These are phyloP conservation scores for Verticillium alfalfae DNA, from an alignment of 2,329 filamentous ascomycete species.

Conservation along the genomic window DNA sequence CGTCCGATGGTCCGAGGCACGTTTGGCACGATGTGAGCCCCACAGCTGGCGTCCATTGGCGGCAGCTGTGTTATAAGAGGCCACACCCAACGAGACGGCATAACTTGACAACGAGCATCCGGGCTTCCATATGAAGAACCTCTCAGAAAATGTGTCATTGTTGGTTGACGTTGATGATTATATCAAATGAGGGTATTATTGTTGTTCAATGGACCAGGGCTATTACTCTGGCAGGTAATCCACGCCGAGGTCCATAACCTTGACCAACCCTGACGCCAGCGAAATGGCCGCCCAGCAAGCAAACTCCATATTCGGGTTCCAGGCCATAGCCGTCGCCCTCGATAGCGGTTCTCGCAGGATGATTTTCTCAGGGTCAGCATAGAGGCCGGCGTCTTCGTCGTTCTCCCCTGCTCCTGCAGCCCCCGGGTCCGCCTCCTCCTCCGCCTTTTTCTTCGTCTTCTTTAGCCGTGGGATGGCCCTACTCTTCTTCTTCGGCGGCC, in stretches of 20 bases:
- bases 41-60: neutral
- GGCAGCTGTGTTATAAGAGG: neutral
- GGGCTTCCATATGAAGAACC: too few relatives aligned
- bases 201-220: neutral
- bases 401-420: constrained; percentile 16
- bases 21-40: neutral
- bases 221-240: constrained; percentile 17
- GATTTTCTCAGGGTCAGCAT: constrained; percentile 32
- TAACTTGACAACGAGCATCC: neutral
- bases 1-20: neutral
- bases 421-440: constrained; percentile 24
- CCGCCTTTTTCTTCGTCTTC: constrained; percentile 25
- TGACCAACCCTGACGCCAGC: constrained; percentile 61
- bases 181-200: neutral
- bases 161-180: too few relatives aligned
- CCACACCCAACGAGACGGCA: neutral
- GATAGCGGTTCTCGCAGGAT: constrained; percentile 58
- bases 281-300: constrained; percentile 64
- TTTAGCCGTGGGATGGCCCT: constrained; percentile 28
- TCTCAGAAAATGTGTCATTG: too few relatives aligned
- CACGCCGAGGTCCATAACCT: constrained; percentile 60
- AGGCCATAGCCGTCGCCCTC: constrained; percentile 55
- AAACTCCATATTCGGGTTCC: constrained; percentile 63
- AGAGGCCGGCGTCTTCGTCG: constrained; percentile 15
- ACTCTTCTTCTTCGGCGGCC: constrained; percentile 18